phyloP scores from a whole-genome alignment of 1,284 basidiomycete species.

The Boletus smithii region DNA sequence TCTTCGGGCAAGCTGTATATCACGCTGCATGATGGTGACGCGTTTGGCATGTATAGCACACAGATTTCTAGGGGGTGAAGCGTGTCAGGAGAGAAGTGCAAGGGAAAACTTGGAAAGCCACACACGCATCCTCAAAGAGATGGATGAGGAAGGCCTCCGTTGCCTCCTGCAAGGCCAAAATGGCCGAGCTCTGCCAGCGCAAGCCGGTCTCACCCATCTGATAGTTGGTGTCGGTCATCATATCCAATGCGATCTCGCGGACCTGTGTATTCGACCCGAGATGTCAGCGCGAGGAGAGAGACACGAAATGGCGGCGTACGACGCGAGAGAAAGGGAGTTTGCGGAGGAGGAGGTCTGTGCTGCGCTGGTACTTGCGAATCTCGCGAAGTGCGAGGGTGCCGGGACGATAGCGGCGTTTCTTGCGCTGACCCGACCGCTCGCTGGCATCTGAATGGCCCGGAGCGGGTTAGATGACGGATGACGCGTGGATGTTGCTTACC shows the following conservation, averaged over 20 bases:
- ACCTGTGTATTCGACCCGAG: constrained; percentile 73
- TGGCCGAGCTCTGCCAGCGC: constrained; percentile 89
- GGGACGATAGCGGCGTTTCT: constrained; percentile 71
- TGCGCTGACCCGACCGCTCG: constrained; percentile 35
- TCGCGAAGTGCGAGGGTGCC: constrained; percentile 88
- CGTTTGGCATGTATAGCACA: constrained; percentile 98
- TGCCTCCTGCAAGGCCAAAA: constrained; percentile 90
- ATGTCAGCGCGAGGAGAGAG: constrained; percentile 1
- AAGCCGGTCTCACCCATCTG: constrained; percentile 59
- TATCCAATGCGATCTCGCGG: constrained; percentile 85
- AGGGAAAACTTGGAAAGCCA: constrained; percentile 23
- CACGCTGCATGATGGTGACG: constrained; percentile 97
- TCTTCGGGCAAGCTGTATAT: constrained; percentile 93
- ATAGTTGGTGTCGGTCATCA: constrained; percentile 73
- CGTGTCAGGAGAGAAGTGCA: constrained; percentile 4
- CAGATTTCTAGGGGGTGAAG: constrained; percentile 60
- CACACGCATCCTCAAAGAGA: constrained; percentile 94
- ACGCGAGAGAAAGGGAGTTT: constrained; percentile 91
- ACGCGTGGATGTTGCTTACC: constrained; percentile 19
- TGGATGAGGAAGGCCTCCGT: constrained; percentile 93
- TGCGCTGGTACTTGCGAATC: constrained; percentile 92
- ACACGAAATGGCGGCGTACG: constrained; percentile 47
- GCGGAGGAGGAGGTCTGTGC: constrained; percentile 81
- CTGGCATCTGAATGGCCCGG: constrained; percentile 27
- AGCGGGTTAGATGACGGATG: constrained; percentile 4